Evolutionary conservation across 2,329 filamentous ascomycete species (phyloP), one percentile per base, ranked within the genome.

Genomic region (Epichloe bromicola): DNA sequence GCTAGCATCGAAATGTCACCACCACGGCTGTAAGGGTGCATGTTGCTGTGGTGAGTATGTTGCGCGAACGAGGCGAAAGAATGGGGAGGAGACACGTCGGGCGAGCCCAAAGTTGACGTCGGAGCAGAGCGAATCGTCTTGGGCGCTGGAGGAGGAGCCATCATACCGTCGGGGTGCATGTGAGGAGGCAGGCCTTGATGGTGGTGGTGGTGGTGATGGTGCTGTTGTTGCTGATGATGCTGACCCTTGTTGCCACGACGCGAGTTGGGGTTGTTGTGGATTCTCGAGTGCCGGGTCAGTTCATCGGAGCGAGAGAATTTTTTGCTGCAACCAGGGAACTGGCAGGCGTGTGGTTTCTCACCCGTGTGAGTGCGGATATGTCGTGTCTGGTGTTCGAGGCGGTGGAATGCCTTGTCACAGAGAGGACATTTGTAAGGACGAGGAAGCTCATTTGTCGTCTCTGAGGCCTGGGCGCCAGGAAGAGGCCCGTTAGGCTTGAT

Each of bases 221-320:
- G 60, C n/a, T 60, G 63, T 49, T 60, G 60, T 37, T 65, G 63
- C 46, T 65, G 64, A 45, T 67, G 66, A 51, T 74, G 69, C 58
- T 77, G 74, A 30, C 68, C 81, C 75, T 95, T 95, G 76, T 95
- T 94, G 58, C 88, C 90, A 64, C 91, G 78, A 65, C 93, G 79
- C 52, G 90, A 96, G 76, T 97, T 97, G 53, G 93, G 91, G 72
- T 97, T 98, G 80, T 88, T 96, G 79, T 98, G 91, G 73, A 98
- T 98, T 67, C 91, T 82, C 66, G 91, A 96, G 72, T 98, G 91
- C 55, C 91, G 84, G 55, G 93, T 98, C 60, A 98, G 77, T 72
- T 98, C 91, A 65, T 98, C 91, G 12, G 91, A 96, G 57, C 91
- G 84, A 57, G 88, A 95, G 74, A 98, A 97, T 91, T 88, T 73